Conservation (phyloP, 1,139 yeast species). For the Debaryomyces sp. region DNA sequence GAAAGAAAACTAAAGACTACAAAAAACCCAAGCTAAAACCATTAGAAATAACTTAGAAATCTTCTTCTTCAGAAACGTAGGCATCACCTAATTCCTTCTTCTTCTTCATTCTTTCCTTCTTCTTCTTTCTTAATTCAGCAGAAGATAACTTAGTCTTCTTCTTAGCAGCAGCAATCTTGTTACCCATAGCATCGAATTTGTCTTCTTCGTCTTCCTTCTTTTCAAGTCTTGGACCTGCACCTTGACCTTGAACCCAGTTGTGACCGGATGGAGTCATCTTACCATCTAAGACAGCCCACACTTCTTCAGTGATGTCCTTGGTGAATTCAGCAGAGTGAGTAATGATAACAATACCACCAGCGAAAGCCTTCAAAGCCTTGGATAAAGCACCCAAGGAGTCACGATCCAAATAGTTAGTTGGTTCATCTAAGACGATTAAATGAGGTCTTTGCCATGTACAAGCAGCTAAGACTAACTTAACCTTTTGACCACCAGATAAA, state of each 20-base stretch:
- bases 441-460: constrained; percentile 99
- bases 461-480: constrained; percentile 98
- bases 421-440: constrained; percentile 98
- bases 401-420: constrained; percentile 98
- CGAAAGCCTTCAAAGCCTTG: constrained; percentile 97
- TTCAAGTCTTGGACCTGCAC: constrained; percentile 97
- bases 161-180: constrained; percentile 95
- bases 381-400: constrained; percentile 99
- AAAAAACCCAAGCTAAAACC: constrained; percentile 6
- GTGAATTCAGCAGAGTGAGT: constrained; percentile 99
- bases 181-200: constrained; percentile 99
- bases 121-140: constrained; percentile 99
- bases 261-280: constrained; percentile 99
- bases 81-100: constrained; percentile 99
- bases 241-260: constrained; percentile 99
- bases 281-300: constrained; percentile 99
- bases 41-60: constrained; percentile 25
- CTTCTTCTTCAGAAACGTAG: constrained; percentile 91
- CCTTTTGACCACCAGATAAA: constrained; percentile 99
- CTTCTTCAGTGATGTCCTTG: constrained; percentile 97
- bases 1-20: constrained; percentile 12
- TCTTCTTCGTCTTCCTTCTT: constrained; percentile 98
- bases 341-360: constrained; percentile 99
- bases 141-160: constrained; percentile 98
- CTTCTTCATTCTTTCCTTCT: constrained; percentile 99